These are phyloP conservation scores for Sphagnurus paluster DNA, from an alignment of 1,284 basidiomycete genomes.

Conservation along the genomic window DNA sequence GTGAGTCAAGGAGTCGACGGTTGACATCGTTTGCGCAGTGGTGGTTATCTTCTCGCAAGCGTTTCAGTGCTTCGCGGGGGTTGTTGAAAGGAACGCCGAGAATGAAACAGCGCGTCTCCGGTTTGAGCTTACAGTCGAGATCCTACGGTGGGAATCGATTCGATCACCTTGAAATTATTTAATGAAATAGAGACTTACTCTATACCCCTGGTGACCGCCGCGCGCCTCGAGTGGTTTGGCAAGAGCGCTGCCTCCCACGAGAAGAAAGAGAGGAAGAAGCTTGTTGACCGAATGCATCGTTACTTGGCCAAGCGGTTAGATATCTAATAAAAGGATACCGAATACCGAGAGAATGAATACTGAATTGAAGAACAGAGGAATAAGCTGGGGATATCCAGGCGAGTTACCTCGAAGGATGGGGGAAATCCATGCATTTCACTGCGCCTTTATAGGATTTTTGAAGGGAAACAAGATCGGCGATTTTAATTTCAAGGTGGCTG, in stretches of 20 bases:
- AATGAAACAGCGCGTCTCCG: conserved; percentile 15
- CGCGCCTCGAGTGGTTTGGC: conserved; percentile 18
- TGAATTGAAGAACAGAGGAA: conserved; percentile 2
- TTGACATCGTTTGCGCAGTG: conserved; percentile 17
- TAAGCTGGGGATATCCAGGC: conserved; percentile 10
- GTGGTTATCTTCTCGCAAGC: conserved; percentile 12
- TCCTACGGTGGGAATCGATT: conserved; percentile 11
- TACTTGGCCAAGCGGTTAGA: conserved; percentile 7
- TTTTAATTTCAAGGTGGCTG: not conserved
- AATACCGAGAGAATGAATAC: conserved; percentile 1
- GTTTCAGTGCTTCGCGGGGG: conserved; percentile 12
- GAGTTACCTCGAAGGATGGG: conserved; percentile 16
- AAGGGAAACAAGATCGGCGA: conserved; percentile 12
- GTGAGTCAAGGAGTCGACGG: conserved; percentile 11
- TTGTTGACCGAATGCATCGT: conserved; percentile 14
- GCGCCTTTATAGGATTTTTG: conserved; percentile 14
- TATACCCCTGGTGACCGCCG: conserved; percentile 6
- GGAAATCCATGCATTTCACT: conserved; percentile 4
- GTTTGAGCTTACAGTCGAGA: conserved; percentile 12
- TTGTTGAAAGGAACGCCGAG: conserved; percentile 18
- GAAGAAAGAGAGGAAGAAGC: conserved; percentile 18
- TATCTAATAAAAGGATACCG: conserved; percentile 7
- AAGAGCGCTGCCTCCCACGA: conserved; percentile 10
- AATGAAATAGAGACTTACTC: too few relatives aligned
- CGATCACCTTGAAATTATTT: too few relatives aligned